Conservation (phyloP, 352 stramenopile genomes). For the Pythium insidiosum region DNA sequence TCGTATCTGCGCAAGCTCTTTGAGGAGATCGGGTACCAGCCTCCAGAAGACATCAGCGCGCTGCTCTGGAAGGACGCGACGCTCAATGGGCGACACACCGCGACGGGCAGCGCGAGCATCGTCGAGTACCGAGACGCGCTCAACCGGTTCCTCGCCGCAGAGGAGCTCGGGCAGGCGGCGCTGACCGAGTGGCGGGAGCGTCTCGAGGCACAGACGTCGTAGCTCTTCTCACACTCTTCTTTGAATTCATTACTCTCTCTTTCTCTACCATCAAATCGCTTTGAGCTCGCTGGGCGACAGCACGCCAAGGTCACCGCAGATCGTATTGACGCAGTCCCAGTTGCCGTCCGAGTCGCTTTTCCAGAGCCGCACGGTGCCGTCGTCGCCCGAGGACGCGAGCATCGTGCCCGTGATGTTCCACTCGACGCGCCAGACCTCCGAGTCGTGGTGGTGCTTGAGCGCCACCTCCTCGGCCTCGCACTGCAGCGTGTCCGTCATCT, state of each 20-base stretch:
- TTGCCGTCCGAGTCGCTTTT: slow-evolving; percentile 89
- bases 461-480: slow-evolving; percentile 68
- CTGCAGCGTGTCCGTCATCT: slow-evolving; percentile 60
- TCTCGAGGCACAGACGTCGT: slow-evolving; percentile 7
- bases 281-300: slow-evolving; percentile 20
- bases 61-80: slow-evolving; percentile 63
- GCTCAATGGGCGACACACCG: slow-evolving; percentile 29
- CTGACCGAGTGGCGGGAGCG: slow-evolving; percentile 44
- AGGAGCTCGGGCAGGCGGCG: slow-evolving; percentile 31
- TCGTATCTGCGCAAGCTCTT: slow-evolving; percentile 65
- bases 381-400: slow-evolving; percentile 90
- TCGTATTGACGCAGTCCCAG: slow-evolving; percentile 89
- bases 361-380: slow-evolving; percentile 94
- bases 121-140: slow-evolving; percentile 68
- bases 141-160: slow-evolving; percentile 53
- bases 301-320: slow-evolving; percentile 62
- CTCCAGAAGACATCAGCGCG: slow-evolving; percentile 55
- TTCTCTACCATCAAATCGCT: slow-evolving; percentile 7
- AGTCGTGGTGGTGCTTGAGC: slow-evolving; percentile 79
- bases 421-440: slow-evolving; percentile 93
- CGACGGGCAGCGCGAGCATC: slow-evolving; percentile 35
- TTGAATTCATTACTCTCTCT: slow-evolving; percentile 7
- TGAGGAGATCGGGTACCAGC: slow-evolving; percentile 50
- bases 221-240: neutral
- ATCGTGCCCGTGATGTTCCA: slow-evolving; percentile 97